phyloP scores from a whole-genome alignment of 257 asterid species.

The Voacanga thouarsii region DNA sequence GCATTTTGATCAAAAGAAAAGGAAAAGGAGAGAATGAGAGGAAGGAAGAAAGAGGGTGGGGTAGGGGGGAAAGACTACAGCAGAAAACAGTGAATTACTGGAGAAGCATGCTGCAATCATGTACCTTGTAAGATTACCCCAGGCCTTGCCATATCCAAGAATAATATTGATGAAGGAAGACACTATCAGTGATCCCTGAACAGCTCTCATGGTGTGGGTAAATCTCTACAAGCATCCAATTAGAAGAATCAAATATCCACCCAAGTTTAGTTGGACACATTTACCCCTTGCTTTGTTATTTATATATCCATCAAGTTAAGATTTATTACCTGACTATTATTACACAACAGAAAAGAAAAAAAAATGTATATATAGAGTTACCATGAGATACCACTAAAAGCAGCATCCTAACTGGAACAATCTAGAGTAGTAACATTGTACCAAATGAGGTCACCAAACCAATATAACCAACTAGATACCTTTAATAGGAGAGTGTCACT shows the following conservation, averaged over 20 bases:
- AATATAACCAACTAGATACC: no score
- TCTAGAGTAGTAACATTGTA: no score
- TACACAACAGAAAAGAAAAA: no score
- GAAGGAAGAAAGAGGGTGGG: background rate
- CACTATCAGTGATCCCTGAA: slow-evolving; percentile 90
- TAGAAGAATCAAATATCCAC: slow-evolving; percentile 14
- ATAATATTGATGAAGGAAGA: slow-evolving; percentile 81
- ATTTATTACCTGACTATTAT: no score
- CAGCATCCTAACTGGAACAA: no score
- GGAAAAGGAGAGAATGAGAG: background rate
- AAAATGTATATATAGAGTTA: no score
- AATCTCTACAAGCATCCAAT: slow-evolving; percentile 68
- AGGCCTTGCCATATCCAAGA: slow-evolving; percentile 71
- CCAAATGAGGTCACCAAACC: no score
- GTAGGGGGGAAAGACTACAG: background rate
- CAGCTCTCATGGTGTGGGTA: slow-evolving; percentile 75
- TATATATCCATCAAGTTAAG: no score
- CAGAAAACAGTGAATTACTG: background rate
- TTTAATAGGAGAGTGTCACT: no score
- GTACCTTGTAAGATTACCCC: slow-evolving; percentile 84
- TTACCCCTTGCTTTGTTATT: no score
- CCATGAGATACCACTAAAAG: no score
- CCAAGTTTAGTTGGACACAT: no score
- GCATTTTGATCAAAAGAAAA: background rate
- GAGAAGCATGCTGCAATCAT: slow-evolving; percentile 4